These are phyloP conservation scores for Miscanthus lutarioriparius DNA, from an alignment of 176 grass and related monocot genomes.

Conservation along the genomic window DNA sequence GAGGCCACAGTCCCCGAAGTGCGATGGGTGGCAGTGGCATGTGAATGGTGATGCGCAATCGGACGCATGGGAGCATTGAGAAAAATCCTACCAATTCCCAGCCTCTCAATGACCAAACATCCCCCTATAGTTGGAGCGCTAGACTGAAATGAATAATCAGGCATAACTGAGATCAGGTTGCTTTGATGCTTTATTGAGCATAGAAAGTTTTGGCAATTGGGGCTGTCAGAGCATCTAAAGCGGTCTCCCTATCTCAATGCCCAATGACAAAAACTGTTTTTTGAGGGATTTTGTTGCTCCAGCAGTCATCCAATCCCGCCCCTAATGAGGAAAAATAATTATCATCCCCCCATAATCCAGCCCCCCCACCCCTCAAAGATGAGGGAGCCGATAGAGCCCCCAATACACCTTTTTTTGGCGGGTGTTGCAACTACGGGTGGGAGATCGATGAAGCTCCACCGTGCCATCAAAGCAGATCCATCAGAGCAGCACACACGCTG, in stretches of 20 bases:
- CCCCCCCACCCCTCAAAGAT: background rate
- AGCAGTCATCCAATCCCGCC: no score
- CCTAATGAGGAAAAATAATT: no score
- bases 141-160: background rate
- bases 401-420: background rate
- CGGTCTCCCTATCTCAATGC: no score
- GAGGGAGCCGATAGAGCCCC: background rate
- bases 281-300: no score
- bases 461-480: background rate
- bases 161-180: slow-evolving; percentile 2
- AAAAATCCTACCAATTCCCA: background rate
- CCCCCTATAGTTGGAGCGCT: background rate
- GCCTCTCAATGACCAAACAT: background rate
- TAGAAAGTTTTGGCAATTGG: background rate
- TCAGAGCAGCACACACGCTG: no score
- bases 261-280: no score
- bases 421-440: no score
- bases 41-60: background rate
- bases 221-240: background rate
- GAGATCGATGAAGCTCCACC: background rate
- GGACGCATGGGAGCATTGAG: no score
- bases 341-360: no score
- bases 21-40: background rate
- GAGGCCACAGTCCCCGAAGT: background rate
- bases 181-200: slow-evolving; percentile 24